Base-by-base conservation (phyloP, 805 yeast genomes). In the Peterozyma xylosa region DNA sequence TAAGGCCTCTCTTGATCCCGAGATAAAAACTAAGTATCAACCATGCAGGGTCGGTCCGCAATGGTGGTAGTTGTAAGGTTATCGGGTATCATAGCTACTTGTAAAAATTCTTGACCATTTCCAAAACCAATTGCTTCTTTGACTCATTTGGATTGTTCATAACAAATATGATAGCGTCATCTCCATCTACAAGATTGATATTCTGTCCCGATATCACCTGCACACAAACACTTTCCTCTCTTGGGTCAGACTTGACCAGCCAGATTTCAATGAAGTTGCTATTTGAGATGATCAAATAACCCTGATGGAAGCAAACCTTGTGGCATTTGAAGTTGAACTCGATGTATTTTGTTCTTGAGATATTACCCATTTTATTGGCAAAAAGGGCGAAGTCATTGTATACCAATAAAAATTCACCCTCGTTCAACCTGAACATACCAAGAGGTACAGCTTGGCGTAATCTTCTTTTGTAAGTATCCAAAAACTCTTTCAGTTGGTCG, bases 121-220 rank as follows among this genome's bases (percentile, higher is more conserved):
- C 65, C 17, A 79, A 66, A 1, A 84, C 59, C 42, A 85, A 56
- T 56, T 85, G 93, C 48, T 85, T 66, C 2, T 80, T 86, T 2
- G 71, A 62, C 11, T 74, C 69, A 44, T 61, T 61, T 0, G 95
- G 95, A 53, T 86, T 88, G 15, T 86, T 82, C 67, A 84, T 57
- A 3, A 78, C 51, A 18, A 63, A 61, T 14, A 73, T 60, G 39
- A 69, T 55, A 16, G 66, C 67, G 13, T 58, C 64, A 10, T 52
- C 56, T 3, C 60, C 60, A 42, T 68, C 17, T 71, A 53, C 18
- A 60, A 54, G 34, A 17, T 42, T 58, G 30, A 86, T 74, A 51
- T 78, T 86, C 55, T 80, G 82, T 17, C 91, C 91, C 3, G 80
- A 73, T 35, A 87, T 70, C 4, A 86, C 82, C 57, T 87, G 95